Evolutionary conservation across 306 rosid genomes (phyloP).

Genomic region (Lablab purpureus): DNA sequence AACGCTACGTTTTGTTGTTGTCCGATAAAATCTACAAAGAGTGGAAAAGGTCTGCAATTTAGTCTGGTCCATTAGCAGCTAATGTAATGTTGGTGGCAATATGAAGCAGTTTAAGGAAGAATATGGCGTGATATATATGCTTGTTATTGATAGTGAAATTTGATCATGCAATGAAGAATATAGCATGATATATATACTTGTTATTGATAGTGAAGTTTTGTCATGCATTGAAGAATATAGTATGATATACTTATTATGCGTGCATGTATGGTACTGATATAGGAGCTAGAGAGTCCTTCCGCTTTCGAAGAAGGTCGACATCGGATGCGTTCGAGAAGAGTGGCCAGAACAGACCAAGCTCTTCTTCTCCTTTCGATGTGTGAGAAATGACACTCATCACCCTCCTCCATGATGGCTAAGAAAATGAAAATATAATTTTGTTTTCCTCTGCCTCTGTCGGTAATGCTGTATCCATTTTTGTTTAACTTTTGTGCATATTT

Average conservation of each 20-base stretch:
- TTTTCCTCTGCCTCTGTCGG: neutral
- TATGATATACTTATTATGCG: neutral
- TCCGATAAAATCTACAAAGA: no score
- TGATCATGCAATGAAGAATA: neutral
- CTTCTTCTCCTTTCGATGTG: slow-evolving; percentile 87
- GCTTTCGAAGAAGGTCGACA: slow-evolving; percentile 80
- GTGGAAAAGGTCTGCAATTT: no score
- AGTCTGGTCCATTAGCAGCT: no score
- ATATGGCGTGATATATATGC: no score
- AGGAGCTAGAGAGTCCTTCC: slow-evolving; percentile 82
- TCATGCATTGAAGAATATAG: neutral
- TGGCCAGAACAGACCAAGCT: slow-evolving; percentile 59
- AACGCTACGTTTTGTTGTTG: no score
- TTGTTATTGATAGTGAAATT: neutral
- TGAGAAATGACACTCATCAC: slow-evolving; percentile 53
- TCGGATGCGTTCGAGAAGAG: slow-evolving; percentile 81
- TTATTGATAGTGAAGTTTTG: neutral
- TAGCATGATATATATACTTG: no score
- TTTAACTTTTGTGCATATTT: slow-evolving; percentile 23
- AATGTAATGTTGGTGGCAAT: no score
- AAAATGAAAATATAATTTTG: neutral
- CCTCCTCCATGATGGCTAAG: neutral
- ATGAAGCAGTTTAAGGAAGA: no score
- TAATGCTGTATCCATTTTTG: slow-evolving; percentile 19
- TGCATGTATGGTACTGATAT: neutral